Evolutionary conservation across 352 stramenopile genomes (phyloP), one percentile per base, ranked within the genome.

Genomic region (Globisporangium rhizosaccharum): DNA sequence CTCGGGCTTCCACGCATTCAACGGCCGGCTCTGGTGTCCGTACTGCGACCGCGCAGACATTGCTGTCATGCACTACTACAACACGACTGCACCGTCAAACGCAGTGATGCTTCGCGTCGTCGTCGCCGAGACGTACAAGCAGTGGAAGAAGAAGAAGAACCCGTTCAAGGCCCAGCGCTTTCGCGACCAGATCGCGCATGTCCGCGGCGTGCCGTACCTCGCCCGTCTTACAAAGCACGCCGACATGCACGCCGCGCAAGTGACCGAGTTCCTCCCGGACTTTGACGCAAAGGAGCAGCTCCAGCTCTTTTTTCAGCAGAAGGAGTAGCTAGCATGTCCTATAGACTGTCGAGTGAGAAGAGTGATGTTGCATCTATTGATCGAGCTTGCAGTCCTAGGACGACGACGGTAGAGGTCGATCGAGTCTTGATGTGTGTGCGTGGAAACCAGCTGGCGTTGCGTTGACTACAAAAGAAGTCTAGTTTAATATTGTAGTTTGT

Each of bases 71-170:
- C 77, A 91, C 66, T 91, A 88, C 56, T 93, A 79, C 66, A 89
- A 91, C 60, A 76, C 85, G 59, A 76, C 79, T 23, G 83, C 83
- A 11, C 75, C 81, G 0, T 70, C 72, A 10, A 58, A 65, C 26
- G 79, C 83, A 8, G 70, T 89, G 47, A 20, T 93, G 51, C 39
- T 93, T 49, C 73, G 71, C 11, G 75, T 73, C 17, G 61, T 87
- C 23, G 81, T 90, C 12, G 66, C 73, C 8, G 59, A 73, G 25
- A 76, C 83, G 50, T 75, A 77, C 53, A 73, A 85, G 52, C 65
- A 83, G 51, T 93, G 83, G 83, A 89, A 90, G 57, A 81, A 89
- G 36, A 83, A 84, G 58, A 73, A 80, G 44, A 89, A 91, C 51
- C 74, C 84, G 54, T 91, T 91, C 68, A 77, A 87, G 52, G 59